phyloP scores from a whole-genome alignment of 169 alveolate species.

The Plasmodium chabaudi region DNA sequence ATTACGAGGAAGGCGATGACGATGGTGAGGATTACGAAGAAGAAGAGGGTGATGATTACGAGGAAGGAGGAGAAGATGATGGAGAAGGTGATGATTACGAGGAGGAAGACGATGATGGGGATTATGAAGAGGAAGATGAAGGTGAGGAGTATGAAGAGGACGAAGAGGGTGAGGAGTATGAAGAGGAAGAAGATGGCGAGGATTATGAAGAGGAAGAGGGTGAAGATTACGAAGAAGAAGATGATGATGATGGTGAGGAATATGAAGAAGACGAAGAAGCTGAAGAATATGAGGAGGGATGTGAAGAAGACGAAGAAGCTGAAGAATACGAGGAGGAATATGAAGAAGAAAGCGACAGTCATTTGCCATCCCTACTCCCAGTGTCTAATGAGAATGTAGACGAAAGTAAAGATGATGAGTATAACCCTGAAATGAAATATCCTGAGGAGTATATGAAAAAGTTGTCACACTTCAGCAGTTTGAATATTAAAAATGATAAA shows the following conservation, averaged over 20 bases:
- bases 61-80: neutral
- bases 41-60: neutral
- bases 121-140: too few species aligned
- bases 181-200: slow-evolving; percentile 6
- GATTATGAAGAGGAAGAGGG: slow-evolving; percentile 18
- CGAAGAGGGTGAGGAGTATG: neutral
- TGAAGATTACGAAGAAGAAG: neutral
- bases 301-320: neutral
- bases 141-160: slow-evolving; percentile 7
- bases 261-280: neutral
- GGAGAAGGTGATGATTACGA: slow-evolving; percentile 11
- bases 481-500: too few species aligned
- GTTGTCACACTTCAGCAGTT: too few species aligned
- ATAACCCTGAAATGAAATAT: slow-evolving; percentile 71
- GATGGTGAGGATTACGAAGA: neutral
- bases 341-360: slow-evolving; percentile 1
- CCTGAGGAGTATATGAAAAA: neutral
- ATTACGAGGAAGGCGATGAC: neutral
- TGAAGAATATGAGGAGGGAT: neutral
- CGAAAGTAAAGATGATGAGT: slow-evolving; percentile 53
- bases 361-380: too few species aligned
- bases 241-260: neutral
- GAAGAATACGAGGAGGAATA: slow-evolving; percentile 8
- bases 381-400: slow-evolving; percentile 13
- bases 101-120: neutral